A percentile compares a stretch with the other conserved stretches of the same genome.
These are phyloP conservation scores for Boletus insuetus DNA, from an alignment of 768 basidiomycete species.

Conservation along the genomic window DNA sequence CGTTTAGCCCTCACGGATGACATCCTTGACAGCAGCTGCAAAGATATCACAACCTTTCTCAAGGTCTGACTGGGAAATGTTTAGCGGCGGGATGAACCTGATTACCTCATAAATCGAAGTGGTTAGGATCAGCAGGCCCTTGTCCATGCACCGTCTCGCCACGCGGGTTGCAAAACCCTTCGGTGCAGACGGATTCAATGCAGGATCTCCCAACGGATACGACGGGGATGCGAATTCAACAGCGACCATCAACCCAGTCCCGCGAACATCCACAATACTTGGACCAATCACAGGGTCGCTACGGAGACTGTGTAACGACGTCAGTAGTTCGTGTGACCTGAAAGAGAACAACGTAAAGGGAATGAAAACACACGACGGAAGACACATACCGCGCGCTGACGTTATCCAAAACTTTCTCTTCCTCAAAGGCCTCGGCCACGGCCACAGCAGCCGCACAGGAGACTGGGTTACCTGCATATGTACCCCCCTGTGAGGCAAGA, in stretches of 20 bases:
- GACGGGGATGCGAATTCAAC: slow-evolving; percentile 71
- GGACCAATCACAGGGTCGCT: slow-evolving; percentile 48
- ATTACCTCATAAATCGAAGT: slow-evolving; percentile 87
- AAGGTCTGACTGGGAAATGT: slow-evolving; percentile 74
- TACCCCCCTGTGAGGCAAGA: slow-evolving; percentile 58
- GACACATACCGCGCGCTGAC: slow-evolving; percentile 62
- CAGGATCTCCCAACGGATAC: slow-evolving; percentile 51
- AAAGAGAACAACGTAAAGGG: neutral
- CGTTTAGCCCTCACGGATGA: slow-evolving; percentile 43
- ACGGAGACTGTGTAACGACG: slow-evolving; percentile 54
- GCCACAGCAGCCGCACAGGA: slow-evolving; percentile 90
- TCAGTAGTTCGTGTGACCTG: slow-evolving; percentile 74
- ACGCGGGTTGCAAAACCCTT: slow-evolving; percentile 65
- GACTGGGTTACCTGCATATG: slow-evolving; percentile 91
- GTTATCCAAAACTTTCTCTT: slow-evolving; percentile 82
- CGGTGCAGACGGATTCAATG: slow-evolving; percentile 35
- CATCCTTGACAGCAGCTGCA: slow-evolving; percentile 66
- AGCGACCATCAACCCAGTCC: slow-evolving; percentile 85
- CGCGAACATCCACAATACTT: slow-evolving; percentile 83
- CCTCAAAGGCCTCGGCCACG: slow-evolving; percentile 69
- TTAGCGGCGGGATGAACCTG: slow-evolving; percentile 91
- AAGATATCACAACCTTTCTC: slow-evolving; percentile 65
- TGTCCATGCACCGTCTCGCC: slow-evolving; percentile 77
- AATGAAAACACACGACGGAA: neutral
- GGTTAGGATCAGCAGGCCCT: slow-evolving; percentile 83